These are phyloP conservation scores for Phytopythium sindhum DNA, from an alignment of 352 stramenopile genomes.

Conservation along the genomic window DNA sequence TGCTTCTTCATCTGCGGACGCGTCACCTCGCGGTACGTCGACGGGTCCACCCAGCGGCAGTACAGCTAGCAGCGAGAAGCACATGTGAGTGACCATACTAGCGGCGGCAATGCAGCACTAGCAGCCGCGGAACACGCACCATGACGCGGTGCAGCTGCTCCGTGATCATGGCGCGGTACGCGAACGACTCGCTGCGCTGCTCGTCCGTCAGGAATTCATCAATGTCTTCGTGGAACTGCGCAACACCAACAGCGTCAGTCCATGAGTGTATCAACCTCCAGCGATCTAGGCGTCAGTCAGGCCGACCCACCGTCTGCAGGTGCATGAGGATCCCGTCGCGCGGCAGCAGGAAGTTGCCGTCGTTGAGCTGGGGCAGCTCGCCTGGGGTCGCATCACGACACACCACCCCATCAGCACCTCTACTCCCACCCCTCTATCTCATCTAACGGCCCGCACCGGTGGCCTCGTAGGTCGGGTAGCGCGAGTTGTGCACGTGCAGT, in stretches of 20 bases:
- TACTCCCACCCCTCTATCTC: background rate
- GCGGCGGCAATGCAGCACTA: background rate
- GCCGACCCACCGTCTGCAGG: constrained; percentile 62
- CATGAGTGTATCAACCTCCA: too few species aligned
- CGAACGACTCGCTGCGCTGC: constrained; percentile 80
- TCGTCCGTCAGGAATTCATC: constrained; percentile 60
- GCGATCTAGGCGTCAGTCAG: too few species aligned
- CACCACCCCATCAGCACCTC: background rate
- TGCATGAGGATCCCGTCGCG: constrained; percentile 86
- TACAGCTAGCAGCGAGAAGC: constrained; percentile 33
- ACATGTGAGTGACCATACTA: background rate
- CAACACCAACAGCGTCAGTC: background rate
- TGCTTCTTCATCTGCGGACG: constrained; percentile 75
- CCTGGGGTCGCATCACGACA: constrained; percentile 16
- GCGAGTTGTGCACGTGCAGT: constrained; percentile 84
- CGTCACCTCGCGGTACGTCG: constrained; percentile 84
- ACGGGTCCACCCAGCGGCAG: constrained; percentile 80
- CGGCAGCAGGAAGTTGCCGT: constrained; percentile 84
- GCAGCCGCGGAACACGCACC: constrained; percentile 15
- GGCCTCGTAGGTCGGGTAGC: constrained; percentile 77
- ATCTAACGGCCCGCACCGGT: constrained; percentile 33
- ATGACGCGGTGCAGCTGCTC: constrained; percentile 83
- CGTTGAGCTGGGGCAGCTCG: constrained; percentile 78
- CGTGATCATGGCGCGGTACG: constrained; percentile 77
- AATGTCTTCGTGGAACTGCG: constrained; percentile 79